Evolutionary conservation across 495 filamentous ascomycete species (phyloP).

Genomic region (Alectoria sarmentosa): DNA sequence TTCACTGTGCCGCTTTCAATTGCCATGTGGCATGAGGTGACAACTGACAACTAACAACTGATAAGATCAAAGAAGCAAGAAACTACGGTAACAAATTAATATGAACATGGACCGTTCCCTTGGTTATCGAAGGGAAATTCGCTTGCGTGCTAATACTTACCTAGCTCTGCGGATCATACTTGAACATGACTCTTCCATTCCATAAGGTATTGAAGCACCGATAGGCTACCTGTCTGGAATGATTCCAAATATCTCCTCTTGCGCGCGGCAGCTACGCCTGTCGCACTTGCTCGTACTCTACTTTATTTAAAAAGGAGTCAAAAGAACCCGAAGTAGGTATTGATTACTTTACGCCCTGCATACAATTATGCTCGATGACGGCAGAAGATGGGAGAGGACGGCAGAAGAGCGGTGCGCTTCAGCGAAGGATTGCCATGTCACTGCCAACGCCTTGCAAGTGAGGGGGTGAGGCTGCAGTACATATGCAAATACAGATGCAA

Average conservation of each 20-base stretch:
- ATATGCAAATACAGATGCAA: too few species aligned
- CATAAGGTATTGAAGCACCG: too few species aligned
- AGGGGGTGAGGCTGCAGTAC: neutral
- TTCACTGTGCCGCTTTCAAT: neutral
- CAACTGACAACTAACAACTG: too few species aligned
- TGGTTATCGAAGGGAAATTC: too few species aligned
- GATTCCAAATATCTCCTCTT: neutral
- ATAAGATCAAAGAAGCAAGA: neutral
- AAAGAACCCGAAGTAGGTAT: too few species aligned
- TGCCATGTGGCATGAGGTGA: slow-evolving; percentile 1
- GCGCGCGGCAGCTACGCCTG: slow-evolving; percentile 10
- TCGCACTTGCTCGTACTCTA: slow-evolving; percentile 12
- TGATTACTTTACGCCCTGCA: slow-evolving; percentile 1
- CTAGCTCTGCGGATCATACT: neutral
- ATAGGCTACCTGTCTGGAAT: too few species aligned
- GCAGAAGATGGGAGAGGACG: slow-evolving; percentile 21
- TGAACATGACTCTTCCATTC: neutral
- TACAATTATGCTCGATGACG: slow-evolving; percentile 15
- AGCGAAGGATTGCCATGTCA: slow-evolving; percentile 6
- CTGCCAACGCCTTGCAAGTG: neutral
- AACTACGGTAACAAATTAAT: too few species aligned
- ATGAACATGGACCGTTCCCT: too few species aligned
- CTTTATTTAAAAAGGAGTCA: too few species aligned
- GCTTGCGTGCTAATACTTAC: too few species aligned
- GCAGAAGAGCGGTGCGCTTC: slow-evolving; percentile 23